phyloP scores from a whole-genome alignment of 2,329 filamentous ascomycete species.

The Trichoderma semiorbis region DNA sequence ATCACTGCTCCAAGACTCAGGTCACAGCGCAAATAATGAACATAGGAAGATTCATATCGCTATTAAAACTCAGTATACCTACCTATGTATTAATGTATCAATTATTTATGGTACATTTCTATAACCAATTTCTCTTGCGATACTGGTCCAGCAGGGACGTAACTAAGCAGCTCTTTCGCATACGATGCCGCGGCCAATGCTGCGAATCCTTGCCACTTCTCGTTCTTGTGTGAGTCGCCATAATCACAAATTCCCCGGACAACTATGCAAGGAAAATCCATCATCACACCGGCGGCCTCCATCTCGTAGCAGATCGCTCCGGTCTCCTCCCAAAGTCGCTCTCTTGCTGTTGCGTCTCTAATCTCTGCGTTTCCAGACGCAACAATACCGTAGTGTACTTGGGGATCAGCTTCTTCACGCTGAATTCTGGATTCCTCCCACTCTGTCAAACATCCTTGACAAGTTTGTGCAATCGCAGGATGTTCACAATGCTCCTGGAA shows the following conservation, averaged over 20 bases:
- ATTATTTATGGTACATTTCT: not conserved
- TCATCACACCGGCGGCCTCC: not conserved
- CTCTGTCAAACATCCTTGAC: not conserved
- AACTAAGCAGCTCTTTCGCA: not conserved
- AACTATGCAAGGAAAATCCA: not conserved
- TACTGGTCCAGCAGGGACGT: not conserved
- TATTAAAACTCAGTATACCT: too few species aligned
- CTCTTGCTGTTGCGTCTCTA: not conserved
- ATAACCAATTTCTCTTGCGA: not conserved
- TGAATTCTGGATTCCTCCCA: not conserved
- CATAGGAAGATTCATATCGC: too few species aligned
- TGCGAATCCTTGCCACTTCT: not conserved
- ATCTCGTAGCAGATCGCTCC: not conserved
- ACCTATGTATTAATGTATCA: too few species aligned
- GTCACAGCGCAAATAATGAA: too few species aligned
- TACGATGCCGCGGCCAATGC: not conserved
- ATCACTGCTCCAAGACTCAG: too few species aligned
- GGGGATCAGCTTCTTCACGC: not conserved
- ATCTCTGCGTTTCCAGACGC: not conserved
- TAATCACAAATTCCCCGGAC: not conserved
- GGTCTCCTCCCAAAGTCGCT: not conserved
- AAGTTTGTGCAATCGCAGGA: not conserved
- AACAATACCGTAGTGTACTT: not conserved
- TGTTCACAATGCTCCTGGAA: not conserved
- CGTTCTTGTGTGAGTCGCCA: not conserved